Percentiles rank a stretch among this genome's conserved stretches.
phyloP scores from a whole-genome alignment of 1,284 basidiomycete species.

The Ceraceosorus bombacis region DNA sequence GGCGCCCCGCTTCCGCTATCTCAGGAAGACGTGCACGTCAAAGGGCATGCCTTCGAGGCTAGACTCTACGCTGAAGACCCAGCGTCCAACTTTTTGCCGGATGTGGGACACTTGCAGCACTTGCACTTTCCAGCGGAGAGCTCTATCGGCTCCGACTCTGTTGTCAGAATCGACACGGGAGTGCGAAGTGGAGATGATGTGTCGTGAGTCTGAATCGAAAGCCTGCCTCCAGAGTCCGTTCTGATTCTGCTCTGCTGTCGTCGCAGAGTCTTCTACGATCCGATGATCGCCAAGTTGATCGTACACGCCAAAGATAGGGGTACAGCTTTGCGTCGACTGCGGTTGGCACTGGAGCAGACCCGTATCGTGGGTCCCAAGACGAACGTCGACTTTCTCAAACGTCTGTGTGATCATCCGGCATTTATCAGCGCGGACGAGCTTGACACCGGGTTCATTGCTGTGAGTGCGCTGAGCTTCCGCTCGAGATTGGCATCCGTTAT shows the following conservation, averaged over 20 bases:
- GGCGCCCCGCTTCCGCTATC: constrained; percentile 73
- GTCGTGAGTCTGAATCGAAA: background rate
- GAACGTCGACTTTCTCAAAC: constrained; percentile 79
- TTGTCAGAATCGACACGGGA: constrained; percentile 82
- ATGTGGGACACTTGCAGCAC: constrained; percentile 73
- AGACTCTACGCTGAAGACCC: constrained; percentile 89
- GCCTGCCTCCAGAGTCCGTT: background rate
- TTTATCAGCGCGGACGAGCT: constrained; percentile 70
- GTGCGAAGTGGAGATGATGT: constrained; percentile 60
- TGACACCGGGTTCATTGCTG: constrained; percentile 85
- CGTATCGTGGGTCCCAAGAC: constrained; percentile 83
- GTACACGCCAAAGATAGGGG: constrained; percentile 78
- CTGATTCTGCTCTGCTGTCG: background rate
- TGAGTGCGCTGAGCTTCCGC: constrained; percentile 45
- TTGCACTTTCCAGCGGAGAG: constrained; percentile 52
- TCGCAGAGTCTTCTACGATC: constrained; percentile 61
- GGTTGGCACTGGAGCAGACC: constrained; percentile 75
- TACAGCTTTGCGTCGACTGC: constrained; percentile 71
- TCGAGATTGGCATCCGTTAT: background rate
- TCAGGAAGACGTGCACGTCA: constrained; percentile 70
- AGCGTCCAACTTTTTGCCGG: constrained; percentile 64
- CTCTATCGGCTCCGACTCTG: constrained; percentile 52
- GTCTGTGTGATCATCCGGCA: constrained; percentile 65
- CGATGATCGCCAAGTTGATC: constrained; percentile 88
- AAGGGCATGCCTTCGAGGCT: constrained; percentile 88